Percentiles rank a stretch among this genome's conserved stretches.
Evolutionary conservation across 2,329 filamentous ascomycete species (phyloP).

Genomic region (Fusarium mundagurra): DNA sequence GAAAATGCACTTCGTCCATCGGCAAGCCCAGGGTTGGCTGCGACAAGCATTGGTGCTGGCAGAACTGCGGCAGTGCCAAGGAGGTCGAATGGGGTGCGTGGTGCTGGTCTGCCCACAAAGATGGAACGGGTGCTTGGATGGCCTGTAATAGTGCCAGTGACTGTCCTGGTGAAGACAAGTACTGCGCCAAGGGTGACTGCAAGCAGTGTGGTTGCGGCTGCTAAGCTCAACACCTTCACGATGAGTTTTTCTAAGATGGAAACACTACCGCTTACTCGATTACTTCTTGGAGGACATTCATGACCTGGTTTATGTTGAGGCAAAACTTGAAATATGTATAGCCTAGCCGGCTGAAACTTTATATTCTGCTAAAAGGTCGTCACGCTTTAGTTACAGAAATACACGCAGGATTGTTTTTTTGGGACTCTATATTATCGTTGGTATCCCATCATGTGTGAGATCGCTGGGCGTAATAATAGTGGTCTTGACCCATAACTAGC

Average conservation of each 20-base stretch:
- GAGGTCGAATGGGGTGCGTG: background rate
- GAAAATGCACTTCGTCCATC: background rate
- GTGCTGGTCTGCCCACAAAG: background rate
- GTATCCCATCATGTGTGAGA: background rate
- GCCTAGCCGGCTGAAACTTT: background rate
- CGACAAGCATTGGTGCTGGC: background rate
- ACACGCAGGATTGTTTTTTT: background rate
- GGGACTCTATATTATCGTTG: background rate
- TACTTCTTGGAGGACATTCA: background rate
- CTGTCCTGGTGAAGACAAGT: background rate
- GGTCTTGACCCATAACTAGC: background rate
- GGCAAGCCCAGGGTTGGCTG: background rate
- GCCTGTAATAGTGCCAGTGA: background rate
- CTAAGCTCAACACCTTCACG: background rate
- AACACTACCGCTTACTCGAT: background rate
- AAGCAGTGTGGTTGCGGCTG: background rate
- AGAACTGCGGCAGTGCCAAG: background rate
- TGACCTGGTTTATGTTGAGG: no score
- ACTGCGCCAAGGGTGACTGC: background rate
- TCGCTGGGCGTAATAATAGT: background rate
- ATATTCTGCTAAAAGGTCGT: rapidly evolving
- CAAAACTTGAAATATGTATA: no score
- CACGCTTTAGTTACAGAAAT: background rate
- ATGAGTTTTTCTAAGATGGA: background rate
- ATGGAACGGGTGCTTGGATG: background rate